phyloP scores from a whole-genome alignment of 2,329 filamentous ascomycete species.

The Fusarium coicis region DNA sequence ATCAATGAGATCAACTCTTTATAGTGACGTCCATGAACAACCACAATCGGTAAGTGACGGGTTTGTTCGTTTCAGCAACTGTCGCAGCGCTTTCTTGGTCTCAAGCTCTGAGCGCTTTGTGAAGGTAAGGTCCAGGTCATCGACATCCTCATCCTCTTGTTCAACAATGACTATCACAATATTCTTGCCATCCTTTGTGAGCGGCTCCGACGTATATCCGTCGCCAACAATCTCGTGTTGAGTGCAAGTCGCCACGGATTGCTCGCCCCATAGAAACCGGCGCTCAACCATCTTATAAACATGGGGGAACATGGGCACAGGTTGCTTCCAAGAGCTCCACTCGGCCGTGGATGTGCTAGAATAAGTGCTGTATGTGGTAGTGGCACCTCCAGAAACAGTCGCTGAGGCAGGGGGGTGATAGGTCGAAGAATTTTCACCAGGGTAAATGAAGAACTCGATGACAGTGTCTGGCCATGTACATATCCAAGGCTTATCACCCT shows the following conservation, averaged over 20 bases:
- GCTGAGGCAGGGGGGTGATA: conserved; percentile 13
- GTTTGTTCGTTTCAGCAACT: conserved; percentile 28
- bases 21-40: conserved; percentile 65
- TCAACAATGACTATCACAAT: conserved; percentile 60
- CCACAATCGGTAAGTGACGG: conserved; percentile 61
- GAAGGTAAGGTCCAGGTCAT: not conserved
- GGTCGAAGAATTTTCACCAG: conserved; percentile 56
- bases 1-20: not conserved
- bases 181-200: conserved; percentile 48
- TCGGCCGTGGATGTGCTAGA: not conserved
- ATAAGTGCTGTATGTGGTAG: conserved; percentile 21
- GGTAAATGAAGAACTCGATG: conserved; percentile 68
- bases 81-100: conserved; percentile 18
- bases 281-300: conserved; percentile 67
- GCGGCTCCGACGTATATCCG: conserved; percentile 37
- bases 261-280: conserved; percentile 51
- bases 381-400: not conserved
- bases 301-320: conserved; percentile 57
- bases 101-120: not conserved
- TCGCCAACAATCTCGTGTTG: conserved; percentile 59
- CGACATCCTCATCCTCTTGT: conserved; percentile 11
- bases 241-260: conserved; percentile 56
- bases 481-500: conserved; percentile 67
- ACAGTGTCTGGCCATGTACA: conserved; percentile 67
- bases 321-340: conserved; percentile 5